phyloP scores from a whole-genome alignment of 2,329 filamentous ascomycete species.

The Talaromyces rugulosus region DNA sequence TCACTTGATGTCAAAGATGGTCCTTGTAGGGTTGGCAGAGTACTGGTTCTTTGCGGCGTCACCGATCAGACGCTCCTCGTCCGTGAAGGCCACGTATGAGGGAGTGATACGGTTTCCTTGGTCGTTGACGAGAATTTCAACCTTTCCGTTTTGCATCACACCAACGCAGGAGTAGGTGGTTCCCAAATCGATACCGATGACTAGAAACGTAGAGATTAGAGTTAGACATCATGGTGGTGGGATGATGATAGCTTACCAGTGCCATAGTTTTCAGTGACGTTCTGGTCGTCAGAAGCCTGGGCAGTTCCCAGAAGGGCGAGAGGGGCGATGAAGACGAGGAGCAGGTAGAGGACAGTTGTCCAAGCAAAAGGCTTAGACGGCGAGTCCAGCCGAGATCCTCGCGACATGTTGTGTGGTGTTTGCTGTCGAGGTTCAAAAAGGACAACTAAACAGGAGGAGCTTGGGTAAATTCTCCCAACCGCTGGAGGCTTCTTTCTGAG shows the following conservation, averaged over 20 bases:
- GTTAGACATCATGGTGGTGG: not conserved
- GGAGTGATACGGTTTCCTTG: slow-evolving; percentile 96
- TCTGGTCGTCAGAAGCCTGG: slow-evolving; percentile 65
- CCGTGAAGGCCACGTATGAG: slow-evolving; percentile 93
- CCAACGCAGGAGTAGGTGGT: slow-evolving; percentile 85
- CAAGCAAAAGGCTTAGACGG: slow-evolving; percentile 72
- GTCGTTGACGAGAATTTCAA: slow-evolving; percentile 94
- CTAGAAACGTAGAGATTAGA: slow-evolving; percentile 34
- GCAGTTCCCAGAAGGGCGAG: slow-evolving; percentile 75
- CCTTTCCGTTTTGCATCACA: slow-evolving; percentile 94
- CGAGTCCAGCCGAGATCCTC: slow-evolving; percentile 54
- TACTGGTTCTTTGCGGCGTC: slow-evolving; percentile 97
- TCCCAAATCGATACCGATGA: slow-evolving; percentile 94
- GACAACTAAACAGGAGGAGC: not conserved
- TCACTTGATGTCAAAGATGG: slow-evolving; percentile 80
- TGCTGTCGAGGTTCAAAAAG: not conserved
- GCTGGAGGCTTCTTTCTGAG: not conserved
- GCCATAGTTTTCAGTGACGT: slow-evolving; percentile 67
- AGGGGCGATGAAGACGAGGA: slow-evolving; percentile 79
- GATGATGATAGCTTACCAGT: slow-evolving; percentile 50
- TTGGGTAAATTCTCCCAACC: not conserved
- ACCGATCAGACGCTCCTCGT: slow-evolving; percentile 93
- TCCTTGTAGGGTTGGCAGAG: slow-evolving; percentile 70
- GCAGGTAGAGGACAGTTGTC: slow-evolving; percentile 87
- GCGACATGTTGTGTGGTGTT: slow-evolving; percentile 48